Evolutionary conservation across 768 basidiomycete genomes (phyloP), one percentile per base, ranked within the genome.

Genomic region (Psilocybe cyanescens): DNA sequence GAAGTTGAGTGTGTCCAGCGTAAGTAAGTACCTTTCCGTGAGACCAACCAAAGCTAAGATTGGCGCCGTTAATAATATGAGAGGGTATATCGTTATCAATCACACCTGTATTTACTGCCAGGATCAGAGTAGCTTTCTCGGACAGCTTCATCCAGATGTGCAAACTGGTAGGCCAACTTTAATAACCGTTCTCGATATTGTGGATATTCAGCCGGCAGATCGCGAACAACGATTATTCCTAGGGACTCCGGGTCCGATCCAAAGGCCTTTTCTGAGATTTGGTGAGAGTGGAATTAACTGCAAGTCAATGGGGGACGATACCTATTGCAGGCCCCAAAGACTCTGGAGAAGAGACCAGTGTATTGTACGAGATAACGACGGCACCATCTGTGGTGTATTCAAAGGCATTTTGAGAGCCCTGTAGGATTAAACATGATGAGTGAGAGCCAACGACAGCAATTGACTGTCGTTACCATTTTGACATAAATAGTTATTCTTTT

Each of bases 41-140:
- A 47, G 91, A 93, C 97, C 97, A 99, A n/a, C 97, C 97, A 74
- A 95, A 98, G 71, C 90, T 92, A 33, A 3, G 55, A n/a, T 17
- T 5, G 35, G 11, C 6, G 41, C 41, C 31, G 24, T 5, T 39
- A 11, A 19, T 35, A 31, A 5, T 51, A 37, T 8, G 9, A 9
- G 29, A 49, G 28, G 35, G 4, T 7, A 11, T 11, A 35, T 35
- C 7, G 11, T 35, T 35, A 30, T n/a, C 8, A 41, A 41, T 71
- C 82, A 54, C 63, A 91, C 90, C 91, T 91, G 70, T 94, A 97
- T 59, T 83, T 85, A 66, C 87, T 91, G 28, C 74, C 76, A 1
- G 87, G 78, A 74, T 95, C 88, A 19, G 87, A 83, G 68, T 93
- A 93, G 57, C 83, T 84, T 72, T 97, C 94, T 50, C 91, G 82